phyloP scores from a whole-genome alignment of 805 yeast species.

The Wickerhamomyces bovis region DNA sequence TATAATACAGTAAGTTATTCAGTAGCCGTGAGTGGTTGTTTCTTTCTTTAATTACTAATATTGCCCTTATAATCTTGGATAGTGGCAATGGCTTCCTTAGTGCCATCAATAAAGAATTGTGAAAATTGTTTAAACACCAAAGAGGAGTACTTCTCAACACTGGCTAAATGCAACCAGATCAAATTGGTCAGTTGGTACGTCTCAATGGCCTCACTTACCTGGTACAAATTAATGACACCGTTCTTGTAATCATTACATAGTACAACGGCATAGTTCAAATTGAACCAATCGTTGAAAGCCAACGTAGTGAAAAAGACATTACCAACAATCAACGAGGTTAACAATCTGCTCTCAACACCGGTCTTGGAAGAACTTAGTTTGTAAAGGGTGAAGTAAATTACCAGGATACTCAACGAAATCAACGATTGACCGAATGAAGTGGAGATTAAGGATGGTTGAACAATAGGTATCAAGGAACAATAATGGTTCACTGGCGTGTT shows the following conservation, averaged over 20 bases:
- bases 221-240: conserved; percentile 20
- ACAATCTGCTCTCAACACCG: conserved; percentile 21
- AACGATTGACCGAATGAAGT: conserved; percentile 22
- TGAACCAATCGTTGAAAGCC: conserved; percentile 22
- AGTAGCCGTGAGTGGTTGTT: neutral
- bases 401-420: conserved; percentile 9
- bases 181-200: conserved; percentile 12
- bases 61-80: conserved; percentile 1
- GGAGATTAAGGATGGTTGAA: conserved; percentile 21
- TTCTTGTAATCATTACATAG: conserved; percentile 25
- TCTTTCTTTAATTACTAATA: neutral
- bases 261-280: conserved; percentile 17
- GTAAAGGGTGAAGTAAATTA: conserved; percentile 11
- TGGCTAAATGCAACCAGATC: neutral
- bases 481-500: conserved; percentile 22
- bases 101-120: conserved; percentile 5
- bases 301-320: conserved; percentile 11
- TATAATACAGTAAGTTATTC: neutral
- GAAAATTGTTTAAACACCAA: conserved; percentile 17
- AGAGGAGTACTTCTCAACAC: conserved; percentile 4
- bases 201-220: conserved; percentile 20
- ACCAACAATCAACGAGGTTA: conserved; percentile 18
- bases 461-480: conserved; percentile 18
- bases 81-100: conserved; percentile 4
- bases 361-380: conserved; percentile 1